These are phyloP conservation scores for Scutellaria baicalensis DNA, from an alignment of 257 asterid species.

Conservation along the genomic window DNA sequence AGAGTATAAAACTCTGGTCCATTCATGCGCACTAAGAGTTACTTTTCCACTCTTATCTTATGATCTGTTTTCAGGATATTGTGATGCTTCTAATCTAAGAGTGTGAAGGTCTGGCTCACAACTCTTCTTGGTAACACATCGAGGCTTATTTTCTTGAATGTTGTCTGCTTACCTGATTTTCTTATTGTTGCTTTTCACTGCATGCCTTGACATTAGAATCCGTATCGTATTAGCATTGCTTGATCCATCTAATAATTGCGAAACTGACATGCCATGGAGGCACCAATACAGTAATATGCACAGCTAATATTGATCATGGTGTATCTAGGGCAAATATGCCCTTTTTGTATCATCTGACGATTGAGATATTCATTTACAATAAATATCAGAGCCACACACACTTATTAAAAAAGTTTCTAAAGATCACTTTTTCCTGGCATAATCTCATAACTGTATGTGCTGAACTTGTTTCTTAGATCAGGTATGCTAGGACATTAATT, in stretches of 20 bases:
- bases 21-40: neutral
- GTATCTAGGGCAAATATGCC: neutral
- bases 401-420: neutral
- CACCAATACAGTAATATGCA: neutral
- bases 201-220: neutral
- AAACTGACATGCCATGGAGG: neutral
- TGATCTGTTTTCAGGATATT: neutral
- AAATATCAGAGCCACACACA: neutral
- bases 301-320: neutral
- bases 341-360: neutral
- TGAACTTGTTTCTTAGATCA: neutral
- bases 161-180: neutral
- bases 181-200: neutral
- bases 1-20: neutral
- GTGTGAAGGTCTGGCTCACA: neutral
- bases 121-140: neutral
- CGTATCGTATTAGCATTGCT: neutral
- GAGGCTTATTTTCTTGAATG: neutral
- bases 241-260: neutral
- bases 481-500: neutral
- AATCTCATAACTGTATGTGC: neutral
- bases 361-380: neutral
- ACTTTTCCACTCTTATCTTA: neutral
- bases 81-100: neutral
- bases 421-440: neutral